Percentiles rank a stretch among this genome's conserved stretches.
Evolutionary conservation across 1,139 yeast genomes (phyloP).

Genomic region (Yamadazyma pseudoaaseri): DNA sequence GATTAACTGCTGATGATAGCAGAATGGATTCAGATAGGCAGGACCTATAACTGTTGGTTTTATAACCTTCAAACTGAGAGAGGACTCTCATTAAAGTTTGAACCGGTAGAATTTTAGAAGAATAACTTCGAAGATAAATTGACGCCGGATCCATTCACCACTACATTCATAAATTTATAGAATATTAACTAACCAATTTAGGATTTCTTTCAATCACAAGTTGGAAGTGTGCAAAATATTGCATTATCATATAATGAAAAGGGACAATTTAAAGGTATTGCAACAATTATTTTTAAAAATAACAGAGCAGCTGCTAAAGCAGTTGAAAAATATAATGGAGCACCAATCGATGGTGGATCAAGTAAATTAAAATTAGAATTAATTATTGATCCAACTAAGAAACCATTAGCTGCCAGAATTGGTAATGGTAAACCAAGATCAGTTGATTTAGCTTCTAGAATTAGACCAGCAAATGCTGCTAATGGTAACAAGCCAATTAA

Average conservation of each 20-base stretch:
- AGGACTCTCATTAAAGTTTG: conserved; percentile 1
- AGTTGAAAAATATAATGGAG: conserved; percentile 83
- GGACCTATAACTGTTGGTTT: no score
- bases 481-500: conserved; percentile 2
- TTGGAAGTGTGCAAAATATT: conserved; percentile 80
- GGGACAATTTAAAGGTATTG: conserved; percentile 91
- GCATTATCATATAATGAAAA: conserved; percentile 78
- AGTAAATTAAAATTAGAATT: conserved; percentile 78
- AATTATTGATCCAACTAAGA: conserved; percentile 79
- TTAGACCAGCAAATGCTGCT: conserved; percentile 17
- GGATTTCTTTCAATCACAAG: conserved; percentile 87
- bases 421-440: conserved; percentile 33
- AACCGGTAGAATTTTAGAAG: background rate
- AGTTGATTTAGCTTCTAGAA: conserved; percentile 17
- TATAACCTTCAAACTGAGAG: conserved; percentile 1
- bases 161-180: background rate
- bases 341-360: conserved; percentile 89
- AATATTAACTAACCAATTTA: conserved; percentile 25
- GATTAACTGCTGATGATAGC: no score
- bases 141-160: background rate
- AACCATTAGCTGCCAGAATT: conserved; percentile 74
- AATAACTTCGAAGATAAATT: background rate
- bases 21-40: no score
- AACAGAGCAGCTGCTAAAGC: conserved; percentile 69
- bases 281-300: conserved; percentile 75